Percentiles rank a stretch among this genome's conserved stretches.
These are phyloP conservation scores for Handroanthus guayacan DNA, from an alignment of 257 asterid genomes.

Conservation along the genomic window DNA sequence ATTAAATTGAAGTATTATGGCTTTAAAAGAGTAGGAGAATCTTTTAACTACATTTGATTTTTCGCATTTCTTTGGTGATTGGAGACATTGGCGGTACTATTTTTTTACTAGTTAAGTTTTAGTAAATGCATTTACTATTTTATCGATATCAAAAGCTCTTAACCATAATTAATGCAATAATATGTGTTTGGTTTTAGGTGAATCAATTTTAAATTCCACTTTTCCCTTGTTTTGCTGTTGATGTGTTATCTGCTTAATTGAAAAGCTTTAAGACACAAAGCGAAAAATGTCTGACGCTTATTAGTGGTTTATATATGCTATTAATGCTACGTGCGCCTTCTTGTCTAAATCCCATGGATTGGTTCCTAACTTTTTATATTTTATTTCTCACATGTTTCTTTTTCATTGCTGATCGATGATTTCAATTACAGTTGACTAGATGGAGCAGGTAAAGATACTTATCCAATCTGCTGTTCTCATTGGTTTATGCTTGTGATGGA, in stretches of 20 bases:
- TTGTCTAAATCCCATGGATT: neutral
- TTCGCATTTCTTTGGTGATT: neutral
- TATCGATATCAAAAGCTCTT: neutral
- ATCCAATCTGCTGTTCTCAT: constrained; percentile 2
- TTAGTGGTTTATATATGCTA: neutral
- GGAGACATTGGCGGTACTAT: neutral
- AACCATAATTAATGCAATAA: neutral
- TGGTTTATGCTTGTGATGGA: neutral
- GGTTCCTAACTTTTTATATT: neutral
- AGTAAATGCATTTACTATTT: neutral
- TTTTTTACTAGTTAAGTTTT: neutral
- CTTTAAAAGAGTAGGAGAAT: constrained; percentile 4
- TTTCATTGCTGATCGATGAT: constrained; percentile 34
- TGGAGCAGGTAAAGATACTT: constrained; percentile 76
- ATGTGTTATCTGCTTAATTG: neutral
- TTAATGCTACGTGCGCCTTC: neutral
- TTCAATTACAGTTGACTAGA: constrained; percentile 39
- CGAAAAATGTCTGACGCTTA: neutral
- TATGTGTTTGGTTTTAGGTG: neutral
- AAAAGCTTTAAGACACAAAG: neutral
- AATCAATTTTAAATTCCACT: neutral
- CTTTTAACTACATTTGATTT: neutral
- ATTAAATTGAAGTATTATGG: neutral
- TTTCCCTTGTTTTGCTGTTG: neutral
- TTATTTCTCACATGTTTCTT: neutral